Percentiles rank a stretch among this genome's conserved stretches.
Evolutionary conservation across 768 basidiomycete species (phyloP).

Genomic region (Dioszegia hungarica): DNA sequence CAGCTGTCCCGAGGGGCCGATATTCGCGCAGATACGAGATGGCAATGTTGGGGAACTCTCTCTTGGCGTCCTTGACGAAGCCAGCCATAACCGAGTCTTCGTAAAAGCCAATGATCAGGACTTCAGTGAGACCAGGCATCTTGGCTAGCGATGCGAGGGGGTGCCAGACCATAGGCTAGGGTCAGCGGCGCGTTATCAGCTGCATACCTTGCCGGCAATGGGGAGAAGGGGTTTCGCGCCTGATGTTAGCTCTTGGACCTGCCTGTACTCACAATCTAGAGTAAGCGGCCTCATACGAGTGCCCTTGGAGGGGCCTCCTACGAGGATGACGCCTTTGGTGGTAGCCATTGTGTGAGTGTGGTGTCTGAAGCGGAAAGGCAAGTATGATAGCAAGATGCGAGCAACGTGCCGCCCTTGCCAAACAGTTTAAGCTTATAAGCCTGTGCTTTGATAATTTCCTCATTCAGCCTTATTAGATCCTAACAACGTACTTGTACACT

Average conservation of each 20-base stretch:
- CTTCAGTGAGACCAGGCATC: constrained; percentile 49
- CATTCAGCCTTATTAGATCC: no score
- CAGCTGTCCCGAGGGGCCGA: constrained; percentile 51
- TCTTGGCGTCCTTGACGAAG: constrained; percentile 51
- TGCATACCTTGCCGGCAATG: constrained; percentile 52
- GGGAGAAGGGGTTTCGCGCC: constrained; percentile 52
- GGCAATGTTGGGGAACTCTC: constrained; percentile 52
- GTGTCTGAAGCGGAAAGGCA: not conserved
- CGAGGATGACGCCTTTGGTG: constrained; percentile 50
- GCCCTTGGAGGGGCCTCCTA: constrained; percentile 50
- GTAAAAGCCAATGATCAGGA: constrained; percentile 52
- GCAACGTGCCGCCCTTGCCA: no score
- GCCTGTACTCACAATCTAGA: constrained; percentile 39
- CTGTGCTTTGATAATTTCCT: no score
- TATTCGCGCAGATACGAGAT: constrained; percentile 53
- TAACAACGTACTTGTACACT: no score
- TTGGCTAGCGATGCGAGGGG: constrained; percentile 50
- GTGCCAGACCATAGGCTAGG: constrained; percentile 52
- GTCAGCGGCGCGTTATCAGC: not conserved
- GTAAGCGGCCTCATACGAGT: constrained; percentile 47
- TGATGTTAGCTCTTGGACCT: constrained; percentile 22
- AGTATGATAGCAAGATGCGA: not conserved
- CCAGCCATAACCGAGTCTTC: constrained; percentile 50
- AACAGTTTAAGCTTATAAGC: no score
- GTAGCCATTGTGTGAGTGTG: constrained; percentile 22